Conservation (phyloP, 768 basidiomycete species). For the Austroboletus festivus region DNA sequence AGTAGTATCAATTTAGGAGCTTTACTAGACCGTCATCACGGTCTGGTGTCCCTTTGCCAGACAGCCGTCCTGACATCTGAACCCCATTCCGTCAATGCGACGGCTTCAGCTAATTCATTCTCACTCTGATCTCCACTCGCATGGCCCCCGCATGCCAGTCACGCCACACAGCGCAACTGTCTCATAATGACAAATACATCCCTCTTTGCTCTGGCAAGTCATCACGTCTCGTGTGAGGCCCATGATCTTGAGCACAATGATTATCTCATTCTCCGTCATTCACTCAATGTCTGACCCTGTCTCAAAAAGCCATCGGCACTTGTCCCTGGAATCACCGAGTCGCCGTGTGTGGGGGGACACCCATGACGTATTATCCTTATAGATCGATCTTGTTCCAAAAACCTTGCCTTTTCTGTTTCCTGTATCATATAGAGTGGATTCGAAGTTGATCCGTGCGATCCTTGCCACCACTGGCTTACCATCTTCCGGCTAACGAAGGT, state of each 20-base stretch:
- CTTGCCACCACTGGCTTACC: not conserved
- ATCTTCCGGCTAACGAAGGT: constrained; percentile 12
- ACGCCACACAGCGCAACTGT: constrained; percentile 16
- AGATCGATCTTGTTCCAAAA: constrained; percentile 9
- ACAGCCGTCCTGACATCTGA: not conserved
- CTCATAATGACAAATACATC: constrained; percentile 20
- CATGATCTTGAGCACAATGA: not conserved
- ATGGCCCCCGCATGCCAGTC: constrained; percentile 15
- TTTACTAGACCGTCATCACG: constrained; percentile 9
- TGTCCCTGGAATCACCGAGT: constrained; percentile 8
- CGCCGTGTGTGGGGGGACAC: constrained; percentile 20
- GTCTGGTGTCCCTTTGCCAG: constrained; percentile 16
- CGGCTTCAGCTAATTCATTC: constrained; percentile 12
- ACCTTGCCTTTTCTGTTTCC: constrained; percentile 6
- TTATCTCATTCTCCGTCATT: constrained; percentile 2
- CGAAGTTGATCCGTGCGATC: constrained; percentile 10
- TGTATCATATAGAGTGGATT: not conserved
- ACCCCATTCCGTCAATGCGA: constrained; percentile 20
- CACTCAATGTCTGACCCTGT: constrained; percentile 14
- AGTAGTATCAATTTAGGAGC: constrained; percentile 15
- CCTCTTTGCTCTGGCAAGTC: constrained; percentile 1
- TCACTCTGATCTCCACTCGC: constrained; percentile 13
- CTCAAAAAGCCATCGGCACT: constrained; percentile 8
- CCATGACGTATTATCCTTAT: constrained; percentile 20
- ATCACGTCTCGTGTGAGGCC: constrained; percentile 6